Conservation (phyloP, 208 protist genomes). For the Porcisia hertigi region DNA sequence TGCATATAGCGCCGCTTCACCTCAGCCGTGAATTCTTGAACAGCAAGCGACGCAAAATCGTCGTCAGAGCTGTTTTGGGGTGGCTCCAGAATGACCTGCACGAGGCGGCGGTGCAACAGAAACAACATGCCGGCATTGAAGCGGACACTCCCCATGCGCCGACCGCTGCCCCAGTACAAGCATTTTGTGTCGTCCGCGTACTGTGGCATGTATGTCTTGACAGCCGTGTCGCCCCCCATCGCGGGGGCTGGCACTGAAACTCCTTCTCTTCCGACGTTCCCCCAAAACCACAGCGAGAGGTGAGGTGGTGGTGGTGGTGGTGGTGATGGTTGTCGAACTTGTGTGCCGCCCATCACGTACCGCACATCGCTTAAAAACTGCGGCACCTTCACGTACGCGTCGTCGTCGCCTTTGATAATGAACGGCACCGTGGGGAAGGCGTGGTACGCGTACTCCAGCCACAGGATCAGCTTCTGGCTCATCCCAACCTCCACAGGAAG, state of each 20-base stretch:
- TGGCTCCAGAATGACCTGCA: conserved; percentile 12
- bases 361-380: conserved; percentile 49
- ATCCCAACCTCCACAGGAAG: conserved; percentile 39
- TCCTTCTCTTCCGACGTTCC: too few species aligned
- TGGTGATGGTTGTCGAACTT: not conserved
- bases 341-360: not conserved
- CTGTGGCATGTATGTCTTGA: too few species aligned
- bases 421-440: conserved; percentile 37
- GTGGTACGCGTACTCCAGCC: conserved; percentile 42
- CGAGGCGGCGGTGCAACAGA: conserved; percentile 7
- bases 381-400: conserved; percentile 55
- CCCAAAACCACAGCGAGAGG: too few species aligned
- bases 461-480: conserved; percentile 47
- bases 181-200: not conserved
- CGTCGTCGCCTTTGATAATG: conserved; percentile 61
- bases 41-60: not conserved
- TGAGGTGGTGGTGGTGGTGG: too few species aligned
- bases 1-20: too few species aligned
- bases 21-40: conserved; percentile 1
- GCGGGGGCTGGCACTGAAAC: too few species aligned
- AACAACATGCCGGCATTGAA: conserved; percentile 24
- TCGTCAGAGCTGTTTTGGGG: not conserved
- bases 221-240: too few species aligned
- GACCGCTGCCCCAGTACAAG: conserved; percentile 22
- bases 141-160: not conserved